Percentiles rank a stretch among this genome's conserved stretches.
Conservation (phyloP, 164 flowering plant species). For the Magnolia sinica region DNA sequence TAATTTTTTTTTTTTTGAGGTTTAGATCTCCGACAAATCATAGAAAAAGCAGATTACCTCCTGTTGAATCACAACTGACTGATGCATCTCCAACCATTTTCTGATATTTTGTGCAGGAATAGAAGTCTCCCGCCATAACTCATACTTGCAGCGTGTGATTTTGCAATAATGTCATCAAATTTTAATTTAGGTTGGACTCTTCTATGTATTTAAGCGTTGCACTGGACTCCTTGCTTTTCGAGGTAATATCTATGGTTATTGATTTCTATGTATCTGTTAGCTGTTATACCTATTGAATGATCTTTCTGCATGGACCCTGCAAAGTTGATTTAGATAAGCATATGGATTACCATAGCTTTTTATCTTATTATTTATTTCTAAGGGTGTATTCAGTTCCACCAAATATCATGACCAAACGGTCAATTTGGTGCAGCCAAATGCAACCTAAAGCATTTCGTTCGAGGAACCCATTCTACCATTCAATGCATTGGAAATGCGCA, state of each 20-base stretch:
- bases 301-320: neutral
- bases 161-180: neutral
- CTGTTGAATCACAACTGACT: neutral
- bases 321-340: neutral
- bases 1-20: too few relatives aligned
- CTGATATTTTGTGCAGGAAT: conserved; percentile 5
- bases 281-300: neutral
- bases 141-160: neutral
- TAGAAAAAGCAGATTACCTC: neutral
- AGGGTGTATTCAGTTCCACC: too few relatives aligned
- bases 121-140: neutral
- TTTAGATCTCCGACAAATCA: neutral
- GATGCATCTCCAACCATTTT: neutral
- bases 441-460: too few relatives aligned
- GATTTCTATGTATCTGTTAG: neutral
- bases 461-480: too few relatives aligned
- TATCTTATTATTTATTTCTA: too few relatives aligned
- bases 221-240: neutral
- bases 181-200: neutral
- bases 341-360: too few relatives aligned
- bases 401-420: too few relatives aligned
- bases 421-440: too few relatives aligned
- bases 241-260: neutral
- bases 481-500: too few relatives aligned
- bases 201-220: neutral